Percentiles rank a stretch among this genome's conserved stretches.
phyloP scores from a whole-genome alignment of 352 stramenopile species.

The Phytophthora fragariaefolia region DNA sequence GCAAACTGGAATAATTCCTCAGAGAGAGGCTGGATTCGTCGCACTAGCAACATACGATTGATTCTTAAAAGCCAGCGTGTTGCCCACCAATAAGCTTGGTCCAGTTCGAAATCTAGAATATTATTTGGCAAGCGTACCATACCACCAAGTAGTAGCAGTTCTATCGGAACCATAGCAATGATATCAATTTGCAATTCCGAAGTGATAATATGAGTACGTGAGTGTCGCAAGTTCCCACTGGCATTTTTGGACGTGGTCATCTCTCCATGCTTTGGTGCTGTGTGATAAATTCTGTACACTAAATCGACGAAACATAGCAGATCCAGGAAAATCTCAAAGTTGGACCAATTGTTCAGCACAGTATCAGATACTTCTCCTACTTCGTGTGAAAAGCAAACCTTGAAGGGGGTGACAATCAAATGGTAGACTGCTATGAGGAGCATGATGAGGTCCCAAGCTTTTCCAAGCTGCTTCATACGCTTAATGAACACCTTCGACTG shows the following conservation, averaged over 20 bases:
- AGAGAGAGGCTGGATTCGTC: constrained; percentile 43
- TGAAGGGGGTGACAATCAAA: constrained; percentile 45
- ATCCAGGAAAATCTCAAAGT: constrained; percentile 54
- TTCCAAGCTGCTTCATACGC: constrained; percentile 41
- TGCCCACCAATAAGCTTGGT: constrained; percentile 34
- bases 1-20: constrained; percentile 63
- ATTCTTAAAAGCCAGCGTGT: constrained; percentile 49
- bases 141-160: constrained; percentile 35
- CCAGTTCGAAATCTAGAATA: not conserved
- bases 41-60: constrained; percentile 53
- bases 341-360: constrained; percentile 42
- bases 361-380: constrained; percentile 23
- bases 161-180: constrained; percentile 47
- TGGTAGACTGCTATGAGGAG: constrained; percentile 50
- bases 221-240: not conserved
- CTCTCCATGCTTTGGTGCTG: not conserved
- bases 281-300: constrained; percentile 17
- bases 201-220: constrained; percentile 11
- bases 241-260: not conserved
- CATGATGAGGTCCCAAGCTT: constrained; percentile 55
- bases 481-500: constrained; percentile 40
- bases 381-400: constrained; percentile 57
- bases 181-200: constrained; percentile 43
- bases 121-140: constrained; percentile 4
- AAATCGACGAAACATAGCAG: constrained; percentile 49